These are phyloP conservation scores for Aureoboletus auriporus DNA, from an alignment of 768 basidiomycete species.

Conservation along the genomic window DNA sequence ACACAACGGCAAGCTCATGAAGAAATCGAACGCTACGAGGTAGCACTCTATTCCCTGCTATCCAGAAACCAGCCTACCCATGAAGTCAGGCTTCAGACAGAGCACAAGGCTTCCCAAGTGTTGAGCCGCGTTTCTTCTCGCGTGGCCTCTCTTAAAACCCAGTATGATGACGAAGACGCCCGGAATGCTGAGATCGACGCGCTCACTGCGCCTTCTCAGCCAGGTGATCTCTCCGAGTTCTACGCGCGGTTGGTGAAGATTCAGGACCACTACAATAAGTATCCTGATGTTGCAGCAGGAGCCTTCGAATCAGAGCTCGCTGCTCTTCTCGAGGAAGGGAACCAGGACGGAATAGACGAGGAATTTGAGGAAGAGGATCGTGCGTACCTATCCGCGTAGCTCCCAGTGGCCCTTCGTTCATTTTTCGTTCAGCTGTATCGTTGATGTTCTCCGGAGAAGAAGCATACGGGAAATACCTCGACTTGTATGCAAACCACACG, in stretches of 20 bases:
- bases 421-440: conserved; percentile 54
- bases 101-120: conserved; percentile 90
- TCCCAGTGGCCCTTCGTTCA: conserved; percentile 5
- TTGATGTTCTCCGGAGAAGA: conserved; percentile 96
- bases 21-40: conserved; percentile 90
- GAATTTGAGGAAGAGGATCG: conserved; percentile 82
- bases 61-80: conserved; percentile 62
- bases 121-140: conserved; percentile 78
- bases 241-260: conserved; percentile 94
- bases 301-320: conserved; percentile 83
- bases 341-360: conserved; percentile 64
- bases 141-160: conserved; percentile 56
- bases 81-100: conserved; percentile 63
- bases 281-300: conserved; percentile 83
- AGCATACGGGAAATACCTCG: conserved; percentile 90
- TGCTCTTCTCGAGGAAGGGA: conserved; percentile 72
- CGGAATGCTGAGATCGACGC: conserved; percentile 64
- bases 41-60: conserved; percentile 79
- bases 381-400: conserved; percentile 39
- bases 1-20: conserved; percentile 94
- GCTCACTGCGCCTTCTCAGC: conserved; percentile 54
- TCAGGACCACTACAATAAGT: conserved; percentile 94
- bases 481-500: conserved; percentile 84
- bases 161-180: conserved; percentile 75
- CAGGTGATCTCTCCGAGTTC: conserved; percentile 86